Conservation (phyloP, 352 stramenopile genomes). For the Pythium pyrilobum region DNA sequence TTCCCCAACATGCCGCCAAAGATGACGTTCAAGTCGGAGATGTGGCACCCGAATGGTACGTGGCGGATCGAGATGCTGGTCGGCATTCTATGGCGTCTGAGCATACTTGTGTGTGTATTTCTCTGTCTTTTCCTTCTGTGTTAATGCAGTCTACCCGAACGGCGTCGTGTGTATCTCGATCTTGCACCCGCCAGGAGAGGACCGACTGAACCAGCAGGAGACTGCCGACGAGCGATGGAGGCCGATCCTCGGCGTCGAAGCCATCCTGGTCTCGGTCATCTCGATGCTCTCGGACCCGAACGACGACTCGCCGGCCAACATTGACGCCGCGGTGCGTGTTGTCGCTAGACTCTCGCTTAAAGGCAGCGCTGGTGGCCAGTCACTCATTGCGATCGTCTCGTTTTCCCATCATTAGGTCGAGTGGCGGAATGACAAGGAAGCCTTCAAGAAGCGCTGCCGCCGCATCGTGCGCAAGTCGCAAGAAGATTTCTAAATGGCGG, state of each 20-base stretch:
- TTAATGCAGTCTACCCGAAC: slow-evolving; percentile 92
- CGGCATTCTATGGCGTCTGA: background rate
- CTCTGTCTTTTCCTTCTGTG: slow-evolving; percentile 9
- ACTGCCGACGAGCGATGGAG: slow-evolving; percentile 97
- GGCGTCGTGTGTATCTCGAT: slow-evolving; percentile 99
- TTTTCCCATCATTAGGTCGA: slow-evolving; percentile 57
- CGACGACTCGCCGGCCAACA: slow-evolving; percentile 99
- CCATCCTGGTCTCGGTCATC: slow-evolving; percentile 95
- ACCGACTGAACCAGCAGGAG: slow-evolving; percentile 97
- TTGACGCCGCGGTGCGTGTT: slow-evolving; percentile 95
- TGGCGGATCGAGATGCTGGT: background rate
- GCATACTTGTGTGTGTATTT: background rate
- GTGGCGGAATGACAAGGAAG: slow-evolving; percentile 89
- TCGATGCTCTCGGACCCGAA: slow-evolving; percentile 99
- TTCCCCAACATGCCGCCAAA: slow-evolving; percentile 99
- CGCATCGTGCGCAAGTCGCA: slow-evolving; percentile 90
- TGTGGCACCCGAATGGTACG: slow-evolving; percentile 99
- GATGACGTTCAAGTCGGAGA: slow-evolving; percentile 99
- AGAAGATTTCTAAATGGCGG: slow-evolving; percentile 88
- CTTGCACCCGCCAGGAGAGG: slow-evolving; percentile 97
- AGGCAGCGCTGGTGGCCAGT: no score
- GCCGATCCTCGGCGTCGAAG: slow-evolving; percentile 96
- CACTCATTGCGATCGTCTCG: no score
- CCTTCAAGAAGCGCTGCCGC: slow-evolving; percentile 92
- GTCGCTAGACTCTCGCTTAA: background rate